Percentiles rank a stretch among this genome's conserved stretches.
Conservation (phyloP, 306 rosid species). For the Prinsepia uniflora region DNA sequence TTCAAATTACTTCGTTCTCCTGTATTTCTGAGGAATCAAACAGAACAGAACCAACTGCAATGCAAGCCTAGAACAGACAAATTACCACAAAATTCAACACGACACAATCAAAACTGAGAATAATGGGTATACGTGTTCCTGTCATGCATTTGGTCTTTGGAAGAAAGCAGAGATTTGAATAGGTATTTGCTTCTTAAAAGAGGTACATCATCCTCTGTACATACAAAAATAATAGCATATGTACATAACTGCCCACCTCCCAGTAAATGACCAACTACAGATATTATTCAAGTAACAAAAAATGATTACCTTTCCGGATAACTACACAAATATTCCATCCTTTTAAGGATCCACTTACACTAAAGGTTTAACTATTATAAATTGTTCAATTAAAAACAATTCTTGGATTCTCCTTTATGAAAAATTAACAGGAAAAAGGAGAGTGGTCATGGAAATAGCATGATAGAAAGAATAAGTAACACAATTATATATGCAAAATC, state of each 20-base stretch:
- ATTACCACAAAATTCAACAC: too few species aligned
- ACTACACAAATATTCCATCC: not conserved
- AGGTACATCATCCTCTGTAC: not conserved
- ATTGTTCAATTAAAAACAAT: not conserved
- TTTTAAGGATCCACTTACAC: not conserved
- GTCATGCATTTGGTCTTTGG: too few species aligned
- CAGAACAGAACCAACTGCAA: not conserved
- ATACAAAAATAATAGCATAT: too few species aligned
- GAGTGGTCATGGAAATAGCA: not conserved
- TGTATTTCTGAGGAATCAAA: constrained; percentile 2
- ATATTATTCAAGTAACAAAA: not conserved
- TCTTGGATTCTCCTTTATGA: not conserved
- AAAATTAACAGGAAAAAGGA: not conserved
- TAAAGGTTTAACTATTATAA: not conserved
- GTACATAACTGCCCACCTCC: not conserved
- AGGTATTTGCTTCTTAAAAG: too few species aligned
- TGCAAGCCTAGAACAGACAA: not conserved
- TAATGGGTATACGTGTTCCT: too few species aligned
- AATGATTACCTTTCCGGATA: not conserved
- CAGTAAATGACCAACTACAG: not conserved
- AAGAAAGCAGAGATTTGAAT: too few species aligned
- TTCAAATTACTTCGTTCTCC: not conserved
- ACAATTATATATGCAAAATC: not conserved
- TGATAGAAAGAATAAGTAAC: not conserved
- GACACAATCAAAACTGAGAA: too few species aligned